phyloP scores from a whole-genome alignment of 805 yeast genomes.

The Kuraishia piskuri region DNA sequence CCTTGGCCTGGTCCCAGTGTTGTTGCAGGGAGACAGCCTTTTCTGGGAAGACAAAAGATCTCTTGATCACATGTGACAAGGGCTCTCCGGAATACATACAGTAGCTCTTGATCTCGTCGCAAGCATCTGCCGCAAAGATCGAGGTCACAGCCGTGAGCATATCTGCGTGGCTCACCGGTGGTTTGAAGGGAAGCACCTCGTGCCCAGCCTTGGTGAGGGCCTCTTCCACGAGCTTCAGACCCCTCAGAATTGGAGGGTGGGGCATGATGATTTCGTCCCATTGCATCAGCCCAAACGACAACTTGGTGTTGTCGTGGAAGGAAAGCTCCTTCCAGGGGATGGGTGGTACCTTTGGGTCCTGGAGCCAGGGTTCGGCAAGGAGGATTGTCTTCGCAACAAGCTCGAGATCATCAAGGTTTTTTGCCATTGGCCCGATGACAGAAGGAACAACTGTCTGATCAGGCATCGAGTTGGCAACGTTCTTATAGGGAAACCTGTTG shows the following conservation, averaged over 20 bases:
- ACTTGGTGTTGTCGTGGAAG: constrained; percentile 19
- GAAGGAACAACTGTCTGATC: constrained; percentile 51
- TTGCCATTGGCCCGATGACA: constrained; percentile 48
- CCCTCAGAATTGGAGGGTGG: constrained; percentile 41
- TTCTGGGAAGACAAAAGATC: constrained; percentile 41
- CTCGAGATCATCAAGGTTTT: constrained; percentile 39
- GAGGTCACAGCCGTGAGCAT: constrained; percentile 22
- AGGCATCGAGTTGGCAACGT: constrained; percentile 29
- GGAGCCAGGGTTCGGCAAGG: constrained; percentile 35
- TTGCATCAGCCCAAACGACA: constrained; percentile 34
- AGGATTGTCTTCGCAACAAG: constrained; percentile 31
- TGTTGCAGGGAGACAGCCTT: constrained; percentile 33
- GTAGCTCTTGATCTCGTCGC: constrained; percentile 15
- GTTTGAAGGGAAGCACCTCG: constrained; percentile 40
- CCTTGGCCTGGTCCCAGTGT: constrained; percentile 42
- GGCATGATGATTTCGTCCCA: constrained; percentile 38
- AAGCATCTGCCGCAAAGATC: constrained; percentile 38
- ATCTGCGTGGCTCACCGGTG: constrained; percentile 31
- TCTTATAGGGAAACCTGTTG: constrained; percentile 22
- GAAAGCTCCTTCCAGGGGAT: constrained; percentile 33
- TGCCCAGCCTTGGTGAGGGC: constrained; percentile 35
- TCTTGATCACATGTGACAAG: constrained; percentile 11
- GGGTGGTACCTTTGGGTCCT: constrained; percentile 35
- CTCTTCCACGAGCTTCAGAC: constrained; percentile 24
- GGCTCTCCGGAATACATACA: constrained; percentile 23